A percentile compares a stretch with the other conserved stretches of the same genome.
These are phyloP conservation scores for Arthrobotrys megalospora DNA, from an alignment of 2,329 filamentous ascomycete species.

Conservation along the genomic window DNA sequence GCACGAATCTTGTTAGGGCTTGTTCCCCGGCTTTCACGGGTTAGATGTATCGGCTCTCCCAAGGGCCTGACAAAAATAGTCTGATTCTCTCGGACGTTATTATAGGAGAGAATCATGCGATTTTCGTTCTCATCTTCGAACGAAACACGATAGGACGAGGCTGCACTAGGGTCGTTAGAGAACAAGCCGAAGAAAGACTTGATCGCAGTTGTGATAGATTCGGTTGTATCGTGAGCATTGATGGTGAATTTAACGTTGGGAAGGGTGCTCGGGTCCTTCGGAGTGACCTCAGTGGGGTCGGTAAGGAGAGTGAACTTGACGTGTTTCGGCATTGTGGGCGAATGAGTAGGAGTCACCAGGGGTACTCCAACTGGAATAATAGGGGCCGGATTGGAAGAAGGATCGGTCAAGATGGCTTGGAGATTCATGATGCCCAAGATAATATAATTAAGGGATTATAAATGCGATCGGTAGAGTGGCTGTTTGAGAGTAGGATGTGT, in stretches of 20 bases:
- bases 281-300: constrained; percentile 61
- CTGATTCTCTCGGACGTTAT: constrained; percentile 95
- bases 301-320: constrained; percentile 63
- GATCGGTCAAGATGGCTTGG: constrained; percentile 63
- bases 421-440: constrained; percentile 63
- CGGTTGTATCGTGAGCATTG: constrained; percentile 93
- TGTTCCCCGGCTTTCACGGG: constrained; percentile 66
- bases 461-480: constrained; percentile 58
- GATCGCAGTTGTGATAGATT: constrained; percentile 97
- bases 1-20: constrained; percentile 38
- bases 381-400: constrained; percentile 45
- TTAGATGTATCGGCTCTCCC: constrained; percentile 20
- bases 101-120: constrained; percentile 93
- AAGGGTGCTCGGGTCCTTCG: constrained; percentile 1
- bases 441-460: constrained; percentile 34
- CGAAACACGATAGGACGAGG: constrained; percentile 80
- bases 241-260: constrained; percentile 75
- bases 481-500: constrained; percentile 10
- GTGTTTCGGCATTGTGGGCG: constrained; percentile 63
- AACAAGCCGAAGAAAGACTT: constrained; percentile 96
- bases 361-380: constrained; percentile 33
- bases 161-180: constrained; percentile 73
- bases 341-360: constrained; percentile 61
- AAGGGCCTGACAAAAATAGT: constrained; percentile 92
- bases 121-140: constrained; percentile 93